Evolutionary conservation across 1,139 yeast species (phyloP).

Genomic region (Starmera stellimalicola): DNA sequence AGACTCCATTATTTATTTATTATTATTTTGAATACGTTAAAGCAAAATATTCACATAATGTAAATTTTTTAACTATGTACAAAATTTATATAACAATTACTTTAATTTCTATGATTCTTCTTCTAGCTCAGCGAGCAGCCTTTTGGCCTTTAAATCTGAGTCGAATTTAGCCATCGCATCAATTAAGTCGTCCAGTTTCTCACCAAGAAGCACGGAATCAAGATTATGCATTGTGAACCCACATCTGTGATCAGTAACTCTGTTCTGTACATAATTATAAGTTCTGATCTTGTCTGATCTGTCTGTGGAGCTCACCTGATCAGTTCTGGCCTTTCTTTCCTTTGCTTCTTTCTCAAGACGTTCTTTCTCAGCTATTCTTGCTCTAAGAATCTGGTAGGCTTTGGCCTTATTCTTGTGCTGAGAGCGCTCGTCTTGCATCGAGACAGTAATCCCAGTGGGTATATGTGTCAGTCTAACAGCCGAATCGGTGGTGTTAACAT

Average conservation of each 20-base stretch:
- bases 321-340: slow-evolving; percentile 62
- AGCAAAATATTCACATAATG: neutral
- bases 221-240: slow-evolving; percentile 70
- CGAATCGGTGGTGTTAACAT: slow-evolving; percentile 95
- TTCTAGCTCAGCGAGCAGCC: slow-evolving; percentile 18
- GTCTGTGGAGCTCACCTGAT: slow-evolving; percentile 83
- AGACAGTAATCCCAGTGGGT: slow-evolving; percentile 83
- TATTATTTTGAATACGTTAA: neutral
- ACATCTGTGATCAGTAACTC: slow-evolving; percentile 92
- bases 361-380: slow-evolving; percentile 78
- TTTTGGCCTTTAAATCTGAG: slow-evolving; percentile 34
- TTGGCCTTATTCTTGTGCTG: slow-evolving; percentile 95
- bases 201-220: slow-evolving; percentile 73
- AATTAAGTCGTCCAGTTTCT: slow-evolving; percentile 52
- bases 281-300: slow-evolving; percentile 91
- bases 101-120: neutral
- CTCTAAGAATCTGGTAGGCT: slow-evolving; percentile 74
- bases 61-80: neutral
- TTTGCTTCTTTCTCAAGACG: slow-evolving; percentile 52
- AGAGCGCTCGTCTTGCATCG: slow-evolving; percentile 91
- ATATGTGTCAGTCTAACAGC: slow-evolving; percentile 90
- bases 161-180: slow-evolving; percentile 42
- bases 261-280: slow-evolving; percentile 83
- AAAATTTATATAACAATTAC: neutral
- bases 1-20: slow-evolving; percentile 2